Base-by-base conservation (phyloP, 805 yeast species). In the Candida nemodendra region DNA sequence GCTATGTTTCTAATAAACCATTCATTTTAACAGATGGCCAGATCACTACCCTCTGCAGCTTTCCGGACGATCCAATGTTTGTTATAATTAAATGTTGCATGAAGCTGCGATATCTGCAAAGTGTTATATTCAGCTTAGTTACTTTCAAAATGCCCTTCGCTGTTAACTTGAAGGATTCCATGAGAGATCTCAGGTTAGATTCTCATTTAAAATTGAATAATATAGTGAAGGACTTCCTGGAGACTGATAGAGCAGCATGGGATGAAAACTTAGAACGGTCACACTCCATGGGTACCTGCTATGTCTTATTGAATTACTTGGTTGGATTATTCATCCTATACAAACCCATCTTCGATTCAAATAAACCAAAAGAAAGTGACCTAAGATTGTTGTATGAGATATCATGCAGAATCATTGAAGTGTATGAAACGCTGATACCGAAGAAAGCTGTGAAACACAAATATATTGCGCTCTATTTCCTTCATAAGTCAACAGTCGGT, bases 1-100 rank as follows among this genome's bases (percentile, higher is more conserved):
- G 74, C 45, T 67, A 69, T 44, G 70, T 70, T 42, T 55, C 69
- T 27, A 64, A 65, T 24, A 53, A 74, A 13, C 77, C 77, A 0
- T 66, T 66, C 17, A 69, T 71, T 0, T 61, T 71, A 5, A 67
- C 73, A 2, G 76, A 71, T 24, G 32, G 19, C 15, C 51, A 46
- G 27, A 36, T 50, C 19, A 42, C 34, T 23, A 22, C 42, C 9
- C 16, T 13, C 17, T 17, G 9, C 13, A 27, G 19, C 2, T 30
- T 47, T 13, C 15, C 19, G 8, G 34, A 30, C 19, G 29, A 36
- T 26, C 41, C 34, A 9, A 13, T 29, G 5, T 34, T 39, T 18
- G 13, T 41, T 13, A 28, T 46, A n/a, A n/a, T n/a, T n/a, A n/a
- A n/a, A n/a, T n/a, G n/a, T n/a, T n/a, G n/a, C n/a, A n/a, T n/a